Percentiles rank a stretch among this genome's conserved stretches.
Evolutionary conservation across 345 rosid genomes (phyloP).

Genomic region (Triadica sebifera): DNA sequence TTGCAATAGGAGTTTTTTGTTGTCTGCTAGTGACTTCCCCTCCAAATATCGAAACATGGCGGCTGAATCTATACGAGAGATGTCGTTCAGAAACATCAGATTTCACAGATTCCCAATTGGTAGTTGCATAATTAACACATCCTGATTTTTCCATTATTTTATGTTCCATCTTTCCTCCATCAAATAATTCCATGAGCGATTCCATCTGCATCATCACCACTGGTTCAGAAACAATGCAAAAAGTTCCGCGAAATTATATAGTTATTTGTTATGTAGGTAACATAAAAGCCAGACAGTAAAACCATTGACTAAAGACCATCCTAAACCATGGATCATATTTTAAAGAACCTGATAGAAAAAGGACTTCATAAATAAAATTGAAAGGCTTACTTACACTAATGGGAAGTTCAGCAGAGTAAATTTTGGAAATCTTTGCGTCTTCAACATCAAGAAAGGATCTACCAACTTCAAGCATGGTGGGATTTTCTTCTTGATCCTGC

Average conservation of each 20-base stretch:
- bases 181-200: slow-evolving; percentile 60
- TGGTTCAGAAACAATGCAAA: slow-evolving; percentile 6
- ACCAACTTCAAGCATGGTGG: slow-evolving; percentile 35
- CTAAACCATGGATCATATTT: no score
- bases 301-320: neutral
- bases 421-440: slow-evolving; percentile 47
- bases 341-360: no score
- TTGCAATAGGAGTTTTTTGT: slow-evolving; percentile 43
- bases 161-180: slow-evolving; percentile 65
- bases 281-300: neutral
- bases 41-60: slow-evolving; percentile 68
- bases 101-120: slow-evolving; percentile 58
- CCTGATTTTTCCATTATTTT: slow-evolving; percentile 78
- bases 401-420: slow-evolving; percentile 59
- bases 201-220: slow-evolving; percentile 43
- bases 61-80: slow-evolving; percentile 59
- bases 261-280: neutral
- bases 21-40: slow-evolving; percentile 74
- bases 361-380: neutral
- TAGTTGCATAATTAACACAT: slow-evolving; percentile 52
- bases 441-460: slow-evolving; percentile 34
- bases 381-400: slow-evolving; percentile 51
- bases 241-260: neutral
- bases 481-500: slow-evolving; percentile 40
- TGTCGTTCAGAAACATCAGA: slow-evolving; percentile 49